phyloP scores from a whole-genome alignment of 257 asterid species.

The Apocynum venetum region DNA sequence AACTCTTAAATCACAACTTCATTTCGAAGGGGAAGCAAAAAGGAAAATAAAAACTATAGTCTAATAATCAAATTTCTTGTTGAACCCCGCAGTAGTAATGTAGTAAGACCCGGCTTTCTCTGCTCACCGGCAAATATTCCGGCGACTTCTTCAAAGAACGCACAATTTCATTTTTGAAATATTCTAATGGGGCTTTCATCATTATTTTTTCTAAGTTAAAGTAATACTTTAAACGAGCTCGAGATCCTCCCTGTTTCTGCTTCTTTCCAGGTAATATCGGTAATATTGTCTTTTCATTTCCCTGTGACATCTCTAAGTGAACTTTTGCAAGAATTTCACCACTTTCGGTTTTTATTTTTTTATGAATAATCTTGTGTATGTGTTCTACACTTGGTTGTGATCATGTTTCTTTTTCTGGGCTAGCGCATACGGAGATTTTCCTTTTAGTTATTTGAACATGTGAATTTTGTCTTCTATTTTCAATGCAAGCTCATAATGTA shows the following conservation, averaged over 20 bases:
- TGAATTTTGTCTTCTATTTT: neutral
- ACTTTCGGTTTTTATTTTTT: neutral
- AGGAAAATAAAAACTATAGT: too few relatives aligned
- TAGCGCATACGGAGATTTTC: neutral
- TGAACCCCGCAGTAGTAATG: neutral
- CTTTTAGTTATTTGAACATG: neutral
- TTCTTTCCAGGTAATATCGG: neutral
- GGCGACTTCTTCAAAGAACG: neutral
- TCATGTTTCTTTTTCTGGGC: neutral
- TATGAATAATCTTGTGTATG: neutral
- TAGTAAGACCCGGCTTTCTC: neutral
- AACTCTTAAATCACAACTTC: too few relatives aligned
- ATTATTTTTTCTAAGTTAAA: neutral
- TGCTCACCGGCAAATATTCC: neutral
- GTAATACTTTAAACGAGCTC: neutral
- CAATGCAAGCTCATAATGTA: neutral
- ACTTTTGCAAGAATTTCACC: neutral
- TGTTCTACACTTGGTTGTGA: neutral
- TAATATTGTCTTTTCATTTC: neutral
- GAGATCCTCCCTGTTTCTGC: neutral
- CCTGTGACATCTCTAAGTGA: neutral
- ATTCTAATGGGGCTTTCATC: neutral
- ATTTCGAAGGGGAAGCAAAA: too few relatives aligned
- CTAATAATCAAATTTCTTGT: neutral
- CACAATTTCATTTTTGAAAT: neutral